Conservation (phyloP, 495 filamentous ascomycete genomes). For the Daldinia bambusicola region DNA sequence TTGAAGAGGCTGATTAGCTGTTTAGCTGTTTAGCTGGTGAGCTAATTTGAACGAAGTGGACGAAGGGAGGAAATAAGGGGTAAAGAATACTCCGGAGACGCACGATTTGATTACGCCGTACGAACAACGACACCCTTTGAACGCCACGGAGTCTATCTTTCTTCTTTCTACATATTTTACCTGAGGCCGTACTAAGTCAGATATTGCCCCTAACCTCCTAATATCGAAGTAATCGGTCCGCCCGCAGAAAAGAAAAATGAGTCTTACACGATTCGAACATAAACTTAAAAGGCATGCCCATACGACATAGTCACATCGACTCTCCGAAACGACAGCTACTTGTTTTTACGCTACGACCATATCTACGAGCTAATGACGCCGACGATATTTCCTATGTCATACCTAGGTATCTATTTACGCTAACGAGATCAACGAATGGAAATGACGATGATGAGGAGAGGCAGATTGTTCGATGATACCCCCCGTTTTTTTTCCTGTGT, state of each 20-base stretch:
- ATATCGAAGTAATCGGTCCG: background rate
- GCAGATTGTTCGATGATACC: slow-evolving; percentile 43
- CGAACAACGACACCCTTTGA: background rate
- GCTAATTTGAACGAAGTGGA: background rate
- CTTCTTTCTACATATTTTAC: background rate
- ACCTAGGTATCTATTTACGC: background rate
- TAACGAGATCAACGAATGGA: slow-evolving; percentile 32
- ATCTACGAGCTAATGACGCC: slow-evolving; percentile 21
- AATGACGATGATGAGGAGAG: slow-evolving; percentile 17
- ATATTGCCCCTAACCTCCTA: background rate
- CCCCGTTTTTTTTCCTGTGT: slow-evolving; percentile 2
- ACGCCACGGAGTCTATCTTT: background rate
- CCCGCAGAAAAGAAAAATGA: background rate
- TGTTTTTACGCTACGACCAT: background rate
- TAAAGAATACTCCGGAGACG: background rate
- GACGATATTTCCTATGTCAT: slow-evolving; percentile 15
- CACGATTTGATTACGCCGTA: background rate
- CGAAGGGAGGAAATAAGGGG: background rate
- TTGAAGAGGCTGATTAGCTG: background rate
- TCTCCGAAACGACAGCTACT: slow-evolving; percentile 18
- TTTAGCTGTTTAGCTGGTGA: background rate
- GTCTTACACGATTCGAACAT: background rate
- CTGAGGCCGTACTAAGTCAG: background rate
- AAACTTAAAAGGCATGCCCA: too few species aligned
- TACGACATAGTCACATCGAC: background rate